phyloP scores from a whole-genome alignment of 495 filamentous ascomycete genomes.

The Xylaria castorea region DNA sequence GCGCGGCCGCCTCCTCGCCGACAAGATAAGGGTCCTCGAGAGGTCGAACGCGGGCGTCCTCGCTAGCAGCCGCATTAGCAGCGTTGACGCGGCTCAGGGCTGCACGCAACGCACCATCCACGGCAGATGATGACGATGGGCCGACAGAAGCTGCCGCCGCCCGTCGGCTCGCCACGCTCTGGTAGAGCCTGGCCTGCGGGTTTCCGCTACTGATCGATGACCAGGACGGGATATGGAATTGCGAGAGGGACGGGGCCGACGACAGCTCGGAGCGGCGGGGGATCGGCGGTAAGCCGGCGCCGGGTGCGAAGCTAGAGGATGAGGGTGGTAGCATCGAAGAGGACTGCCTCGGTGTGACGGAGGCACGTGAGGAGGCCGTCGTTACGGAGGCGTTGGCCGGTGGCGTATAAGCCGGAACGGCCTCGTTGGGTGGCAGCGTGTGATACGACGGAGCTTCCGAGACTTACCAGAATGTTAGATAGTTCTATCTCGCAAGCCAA shows the following conservation, averaged over 20 bases:
- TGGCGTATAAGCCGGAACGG: conserved; percentile 51
- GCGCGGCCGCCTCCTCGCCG: conserved; percentile 56
- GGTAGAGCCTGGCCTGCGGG: conserved; percentile 57
- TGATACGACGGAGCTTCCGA: conserved; percentile 58
- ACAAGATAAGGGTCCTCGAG: conserved; percentile 61
- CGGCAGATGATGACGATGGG: conserved; percentile 20
- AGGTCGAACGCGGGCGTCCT: conserved; percentile 43
- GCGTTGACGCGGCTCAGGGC: conserved; percentile 35
- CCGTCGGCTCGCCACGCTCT: conserved; percentile 55
- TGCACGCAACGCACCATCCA: conserved; percentile 38
- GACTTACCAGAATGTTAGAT: conserved; percentile 38
- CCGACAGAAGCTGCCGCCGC: conserved; percentile 39
- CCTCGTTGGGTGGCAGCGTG: conserved; percentile 46
- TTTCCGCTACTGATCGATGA: conserved; percentile 47
- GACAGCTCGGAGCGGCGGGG: conserved; percentile 37
- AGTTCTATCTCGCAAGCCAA: conserved; percentile 16
- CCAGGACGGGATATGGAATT: conserved; percentile 54
- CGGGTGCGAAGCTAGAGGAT: conserved; percentile 36
- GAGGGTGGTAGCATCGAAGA: conserved; percentile 37
- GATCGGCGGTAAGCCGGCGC: conserved; percentile 48
- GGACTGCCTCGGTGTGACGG: conserved; percentile 21
- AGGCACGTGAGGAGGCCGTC: conserved; percentile 24
- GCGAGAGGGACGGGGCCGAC: conserved; percentile 40
- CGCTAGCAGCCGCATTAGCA: conserved; percentile 23
- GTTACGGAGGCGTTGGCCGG: conserved; percentile 31